A percentile compares a stretch with the other conserved stretches of the same genome.
These are phyloP conservation scores for Phytophthora aleatoria DNA, from an alignment of 352 stramenopile genomes.

Conservation along the genomic window DNA sequence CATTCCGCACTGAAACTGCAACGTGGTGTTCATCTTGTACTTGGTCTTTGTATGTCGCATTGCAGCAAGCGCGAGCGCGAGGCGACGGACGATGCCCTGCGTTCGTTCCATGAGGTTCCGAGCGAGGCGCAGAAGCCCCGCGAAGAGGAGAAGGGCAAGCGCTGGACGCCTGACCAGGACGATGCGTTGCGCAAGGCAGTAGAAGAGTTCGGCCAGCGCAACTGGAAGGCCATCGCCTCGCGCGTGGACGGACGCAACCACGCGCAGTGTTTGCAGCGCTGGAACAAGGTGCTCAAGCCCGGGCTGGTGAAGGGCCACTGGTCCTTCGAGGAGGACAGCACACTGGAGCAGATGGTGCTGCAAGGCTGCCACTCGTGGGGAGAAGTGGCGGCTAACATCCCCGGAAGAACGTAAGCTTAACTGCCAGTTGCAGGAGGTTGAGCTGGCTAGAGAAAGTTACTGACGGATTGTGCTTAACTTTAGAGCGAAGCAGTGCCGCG, in stretches of 20 bases:
- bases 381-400: conserved; percentile 64
- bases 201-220: conserved; percentile 75
- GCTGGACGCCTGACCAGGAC: conserved; percentile 79
- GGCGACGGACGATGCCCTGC: conserved; percentile 38
- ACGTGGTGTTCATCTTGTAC: conserved; percentile 8
- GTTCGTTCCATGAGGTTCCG: conserved; percentile 54
- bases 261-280: conserved; percentile 79
- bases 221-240: conserved; percentile 87
- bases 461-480: conserved; percentile 21
- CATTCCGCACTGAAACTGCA: conserved; percentile 16
- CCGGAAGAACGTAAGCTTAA: conserved; percentile 55
- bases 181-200: conserved; percentile 75
- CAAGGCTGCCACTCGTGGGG: conserved; percentile 75
- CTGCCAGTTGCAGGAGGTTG: not conserved
- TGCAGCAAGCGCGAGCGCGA: conserved; percentile 60
- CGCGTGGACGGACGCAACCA: conserved; percentile 66
- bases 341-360: conserved; percentile 83
- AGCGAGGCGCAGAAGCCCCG: conserved; percentile 61
- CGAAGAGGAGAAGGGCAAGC: conserved; percentile 61
- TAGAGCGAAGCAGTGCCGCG: conserved; percentile 94
- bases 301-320: conserved; percentile 92
- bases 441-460: not conserved
- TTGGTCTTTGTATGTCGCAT: conserved; percentile 5
- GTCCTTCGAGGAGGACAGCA: conserved; percentile 91
- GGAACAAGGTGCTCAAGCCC: conserved; percentile 90